A percentile compares a stretch with the other conserved stretches of the same genome.
Evolutionary conservation across 2,329 filamentous ascomycete species (phyloP).

Genomic region (Ophiostoma perfectum): DNA sequence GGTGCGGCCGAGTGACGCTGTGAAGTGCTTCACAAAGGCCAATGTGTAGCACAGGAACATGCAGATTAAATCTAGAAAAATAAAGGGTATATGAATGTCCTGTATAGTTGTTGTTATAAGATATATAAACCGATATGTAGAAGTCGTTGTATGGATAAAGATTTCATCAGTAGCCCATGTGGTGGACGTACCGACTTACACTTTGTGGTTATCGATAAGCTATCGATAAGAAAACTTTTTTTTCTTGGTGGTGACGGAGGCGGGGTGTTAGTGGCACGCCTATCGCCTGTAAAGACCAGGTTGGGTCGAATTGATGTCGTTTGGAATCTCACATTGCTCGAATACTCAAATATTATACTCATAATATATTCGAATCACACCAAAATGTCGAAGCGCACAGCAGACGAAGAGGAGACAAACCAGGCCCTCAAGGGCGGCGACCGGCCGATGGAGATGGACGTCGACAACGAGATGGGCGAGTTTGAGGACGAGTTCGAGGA

Average conservation of each 20-base stretch:
- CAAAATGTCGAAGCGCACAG: conserved; percentile 28
- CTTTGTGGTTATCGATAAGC: background rate
- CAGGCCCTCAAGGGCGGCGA: conserved; percentile 54
- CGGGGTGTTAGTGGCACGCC: conserved; percentile 14
- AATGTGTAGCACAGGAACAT: no score
- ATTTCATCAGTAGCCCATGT: no score
- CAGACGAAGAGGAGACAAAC: conserved; percentile 24
- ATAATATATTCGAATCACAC: background rate
- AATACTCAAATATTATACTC: no score
- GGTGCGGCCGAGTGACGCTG: no score
- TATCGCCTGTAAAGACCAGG: background rate
- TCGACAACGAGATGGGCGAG: conserved; percentile 62
- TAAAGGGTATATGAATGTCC: no score
- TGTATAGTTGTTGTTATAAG: no score
- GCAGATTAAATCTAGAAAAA: no score
- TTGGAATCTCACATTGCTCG: no score
- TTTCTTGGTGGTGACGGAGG: conserved; percentile 8
- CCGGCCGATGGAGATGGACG: conserved; percentile 63
- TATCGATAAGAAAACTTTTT: conserved; percentile 25
- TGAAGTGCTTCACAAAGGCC: no score
- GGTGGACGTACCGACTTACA: no score
- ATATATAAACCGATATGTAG: no score
- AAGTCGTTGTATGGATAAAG: no score
- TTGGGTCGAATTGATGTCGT: background rate
- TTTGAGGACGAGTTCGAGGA: conserved; percentile 96